These are phyloP conservation scores for Talaromyces borbonicus DNA, from an alignment of 495 filamentous ascomycete species.

Conservation along the genomic window DNA sequence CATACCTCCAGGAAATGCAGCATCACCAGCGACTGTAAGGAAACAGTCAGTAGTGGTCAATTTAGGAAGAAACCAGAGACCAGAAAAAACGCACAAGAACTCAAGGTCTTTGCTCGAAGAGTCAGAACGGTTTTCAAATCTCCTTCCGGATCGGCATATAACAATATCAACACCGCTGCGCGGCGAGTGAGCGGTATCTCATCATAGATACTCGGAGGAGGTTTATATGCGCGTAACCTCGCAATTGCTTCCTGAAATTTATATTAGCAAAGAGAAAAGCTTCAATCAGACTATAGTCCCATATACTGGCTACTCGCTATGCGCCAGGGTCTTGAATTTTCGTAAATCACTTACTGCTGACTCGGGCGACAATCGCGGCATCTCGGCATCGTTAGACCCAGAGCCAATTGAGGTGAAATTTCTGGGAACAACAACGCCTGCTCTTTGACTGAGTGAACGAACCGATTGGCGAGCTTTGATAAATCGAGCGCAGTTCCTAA, in stretches of 20 bases:
- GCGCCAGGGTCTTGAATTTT: too few relatives aligned
- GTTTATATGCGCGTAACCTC: constrained; percentile 58
- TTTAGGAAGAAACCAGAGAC: not conserved
- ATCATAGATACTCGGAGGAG: constrained; percentile 50
- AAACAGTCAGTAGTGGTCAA: not conserved
- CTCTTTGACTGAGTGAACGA: too few relatives aligned
- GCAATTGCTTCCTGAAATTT: constrained; percentile 59
- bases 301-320: not conserved
- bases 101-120: constrained; percentile 67
- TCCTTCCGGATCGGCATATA: constrained; percentile 71
- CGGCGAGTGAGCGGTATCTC: constrained; percentile 60
- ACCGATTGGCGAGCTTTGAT: too few relatives aligned
- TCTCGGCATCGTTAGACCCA: too few relatives aligned
- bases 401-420: too few relatives aligned
- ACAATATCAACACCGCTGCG: constrained; percentile 74
- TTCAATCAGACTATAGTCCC: too few relatives aligned
- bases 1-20: constrained; percentile 76
- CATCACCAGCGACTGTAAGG: constrained; percentile 57
- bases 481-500: too few relatives aligned
- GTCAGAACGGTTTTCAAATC: constrained; percentile 78
- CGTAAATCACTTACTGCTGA: constrained; percentile 2
- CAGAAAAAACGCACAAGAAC: constrained; percentile 36
- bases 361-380: constrained; percentile 4
- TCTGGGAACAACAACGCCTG: too few relatives aligned
- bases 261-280: too few relatives aligned